A percentile compares a stretch with the other conserved stretches of the same genome.
phyloP scores from a whole-genome alignment of 305 asterid species.

The Andrographis paniculata region DNA sequence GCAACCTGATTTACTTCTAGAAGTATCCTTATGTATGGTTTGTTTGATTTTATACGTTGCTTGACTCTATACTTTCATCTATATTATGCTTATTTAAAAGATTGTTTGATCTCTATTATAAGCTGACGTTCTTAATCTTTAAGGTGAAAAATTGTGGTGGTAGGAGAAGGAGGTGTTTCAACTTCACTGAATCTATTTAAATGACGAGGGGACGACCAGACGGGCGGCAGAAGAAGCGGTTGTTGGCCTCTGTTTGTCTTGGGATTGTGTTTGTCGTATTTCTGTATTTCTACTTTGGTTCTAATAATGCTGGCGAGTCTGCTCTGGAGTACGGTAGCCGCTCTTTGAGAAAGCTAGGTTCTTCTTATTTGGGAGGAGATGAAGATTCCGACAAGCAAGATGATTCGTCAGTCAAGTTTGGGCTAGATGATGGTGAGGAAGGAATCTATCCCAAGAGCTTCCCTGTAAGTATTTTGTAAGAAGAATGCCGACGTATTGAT shows the following conservation, averaged over 20 bases:
- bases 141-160: neutral
- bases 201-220: slow-evolving; percentile 72
- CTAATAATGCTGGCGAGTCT: slow-evolving; percentile 55
- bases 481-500: neutral
- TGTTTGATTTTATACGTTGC: too few relatives aligned
- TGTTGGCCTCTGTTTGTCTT: slow-evolving; percentile 42
- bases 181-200: slow-evolving; percentile 21
- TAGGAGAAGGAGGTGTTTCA: slow-evolving; percentile 14
- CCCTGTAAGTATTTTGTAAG: slow-evolving; percentile 44
- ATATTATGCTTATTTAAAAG: too few relatives aligned
- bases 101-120: too few relatives aligned
- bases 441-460: slow-evolving; percentile 48
- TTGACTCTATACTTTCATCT: too few relatives aligned
- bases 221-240: slow-evolving; percentile 63
- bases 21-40: too few relatives aligned
- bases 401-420: slow-evolving; percentile 39
- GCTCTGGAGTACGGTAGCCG: slow-evolving; percentile 77
- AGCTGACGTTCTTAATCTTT: neutral
- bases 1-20: too few relatives aligned
- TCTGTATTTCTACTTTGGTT: slow-evolving; percentile 53
- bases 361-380: slow-evolving; percentile 72
- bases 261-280: slow-evolving; percentile 43
- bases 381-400: slow-evolving; percentile 75
- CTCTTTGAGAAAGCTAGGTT: slow-evolving; percentile 65
- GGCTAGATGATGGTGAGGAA: slow-evolving; percentile 59